Evolutionary conservation across 805 yeast species (phyloP).

Genomic region (Pichia exigua): DNA sequence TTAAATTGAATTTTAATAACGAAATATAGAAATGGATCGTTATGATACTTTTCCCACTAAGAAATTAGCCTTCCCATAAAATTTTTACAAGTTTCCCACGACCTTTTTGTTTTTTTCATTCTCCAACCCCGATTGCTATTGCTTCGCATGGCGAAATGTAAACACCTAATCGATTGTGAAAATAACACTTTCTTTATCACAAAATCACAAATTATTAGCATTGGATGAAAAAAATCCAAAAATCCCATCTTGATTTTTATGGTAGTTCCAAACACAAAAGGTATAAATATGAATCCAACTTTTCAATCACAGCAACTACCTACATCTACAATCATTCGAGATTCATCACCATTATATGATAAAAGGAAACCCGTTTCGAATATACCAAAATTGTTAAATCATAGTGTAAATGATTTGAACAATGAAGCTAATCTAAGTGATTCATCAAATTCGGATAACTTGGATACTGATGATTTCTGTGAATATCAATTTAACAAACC

Average conservation of each 20-base stretch:
- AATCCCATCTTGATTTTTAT: background rate
- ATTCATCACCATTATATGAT: constrained; percentile 1
- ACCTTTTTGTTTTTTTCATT: background rate
- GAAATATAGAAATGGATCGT: background rate
- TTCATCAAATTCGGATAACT: background rate
- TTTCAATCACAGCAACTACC: background rate
- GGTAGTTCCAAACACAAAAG: background rate
- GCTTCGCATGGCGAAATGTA: background rate
- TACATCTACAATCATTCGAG: constrained; percentile 1
- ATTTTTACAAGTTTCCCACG: background rate
- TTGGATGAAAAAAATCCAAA: too few relatives aligned
- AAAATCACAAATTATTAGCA: too few relatives aligned
- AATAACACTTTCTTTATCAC: background rate
- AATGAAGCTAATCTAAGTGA: background rate
- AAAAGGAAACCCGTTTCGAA: background rate
- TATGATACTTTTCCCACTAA: background rate
- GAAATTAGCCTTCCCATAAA: background rate
- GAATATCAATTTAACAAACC: constrained; percentile 20
- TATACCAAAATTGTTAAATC: background rate
- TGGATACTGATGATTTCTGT: constrained; percentile 16
- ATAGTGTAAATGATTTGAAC: background rate
- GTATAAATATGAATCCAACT: background rate
- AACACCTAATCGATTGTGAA: background rate
- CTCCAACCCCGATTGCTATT: background rate
- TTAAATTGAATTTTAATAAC: background rate